phyloP scores from a whole-genome alignment of 1,284 basidiomycete species.

The Apiotrichum mycotoxinovorans region DNA sequence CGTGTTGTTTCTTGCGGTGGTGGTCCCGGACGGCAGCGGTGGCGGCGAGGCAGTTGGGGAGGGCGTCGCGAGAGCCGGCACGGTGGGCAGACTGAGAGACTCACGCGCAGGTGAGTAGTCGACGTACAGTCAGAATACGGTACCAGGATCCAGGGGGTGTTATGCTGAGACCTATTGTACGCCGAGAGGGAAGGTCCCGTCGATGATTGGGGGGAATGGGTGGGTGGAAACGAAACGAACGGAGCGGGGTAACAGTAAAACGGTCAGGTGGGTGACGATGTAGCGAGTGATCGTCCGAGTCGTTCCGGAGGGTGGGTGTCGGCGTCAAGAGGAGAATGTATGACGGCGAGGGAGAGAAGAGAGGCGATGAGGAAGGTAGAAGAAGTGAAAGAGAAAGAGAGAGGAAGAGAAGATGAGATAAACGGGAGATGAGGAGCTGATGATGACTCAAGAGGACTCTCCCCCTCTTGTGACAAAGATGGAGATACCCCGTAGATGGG shows the following conservation, averaged over 20 bases:
- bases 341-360: background rate
- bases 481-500: no score
- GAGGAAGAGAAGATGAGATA: background rate
- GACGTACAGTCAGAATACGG: no score
- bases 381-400: background rate
- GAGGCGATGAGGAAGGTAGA: background rate
- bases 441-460: background rate
- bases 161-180: no score
- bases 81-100: slow-evolving; percentile 9
- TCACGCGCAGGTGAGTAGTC: background rate
- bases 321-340: background rate
- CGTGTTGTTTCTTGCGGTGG: background rate
- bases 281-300: no score
- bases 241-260: no score
- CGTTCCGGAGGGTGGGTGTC: no score
- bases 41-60: slow-evolving; percentile 12
- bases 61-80: slow-evolving; percentile 14
- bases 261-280: no score
- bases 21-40: background rate
- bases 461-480: no score
- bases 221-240: no score
- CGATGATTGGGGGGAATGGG: no score
- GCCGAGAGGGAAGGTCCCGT: no score
- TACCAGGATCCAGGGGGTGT: background rate
- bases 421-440: background rate